Evolutionary conservation across 495 filamentous ascomycete genomes (phyloP), one percentile per base, ranked within the genome.

Genomic region (Penicillium steckii): DNA sequence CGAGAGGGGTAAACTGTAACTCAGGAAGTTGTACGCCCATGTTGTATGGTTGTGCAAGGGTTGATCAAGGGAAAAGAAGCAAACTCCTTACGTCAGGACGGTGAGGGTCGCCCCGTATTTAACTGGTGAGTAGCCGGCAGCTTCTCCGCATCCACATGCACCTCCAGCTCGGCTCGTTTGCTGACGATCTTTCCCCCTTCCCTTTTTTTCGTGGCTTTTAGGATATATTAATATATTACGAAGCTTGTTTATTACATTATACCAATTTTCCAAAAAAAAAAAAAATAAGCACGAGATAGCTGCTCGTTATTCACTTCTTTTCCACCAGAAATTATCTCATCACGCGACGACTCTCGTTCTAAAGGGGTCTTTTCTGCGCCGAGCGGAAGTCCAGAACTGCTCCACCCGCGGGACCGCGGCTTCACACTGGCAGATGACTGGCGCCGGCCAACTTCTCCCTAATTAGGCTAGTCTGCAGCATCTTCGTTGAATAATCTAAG

Each of bases 1-100:
- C 87, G 43, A 88, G 55, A 8, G 86, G 61, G 8, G 89, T 92
- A 46, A 75, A 74, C 66, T 88, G 72, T 56, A 91, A 80, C 54
- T 77, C 74, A 43, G 73, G 77, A 55, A 87, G 74, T 41, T 52
- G 45, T 12, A 62, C 55, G 38, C 75, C 59, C 50, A 63, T 56
- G 8, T 50, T 52, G 51, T 40, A 27, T 27, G 17, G 44, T 30
- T 24, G 23, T 38, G 10, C 15, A 41, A 35, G n/a, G 27, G 51
- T 42, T 40, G 29, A 44, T 37, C 47, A 27, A 44, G 26, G 32
- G 44, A 32, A 40, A 35, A 45, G 46, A 54, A 44, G 23, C 32
- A 48, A 25, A 47, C 37, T 35, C 35, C 29, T 52, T 45, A 52
- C 43, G 43, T 52, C 43, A 38, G 40, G 15, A 42, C 24, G 32